These are phyloP conservation scores for Starmerella stigmatis DNA, from an alignment of 805 yeast species.

Conservation along the genomic window DNA sequence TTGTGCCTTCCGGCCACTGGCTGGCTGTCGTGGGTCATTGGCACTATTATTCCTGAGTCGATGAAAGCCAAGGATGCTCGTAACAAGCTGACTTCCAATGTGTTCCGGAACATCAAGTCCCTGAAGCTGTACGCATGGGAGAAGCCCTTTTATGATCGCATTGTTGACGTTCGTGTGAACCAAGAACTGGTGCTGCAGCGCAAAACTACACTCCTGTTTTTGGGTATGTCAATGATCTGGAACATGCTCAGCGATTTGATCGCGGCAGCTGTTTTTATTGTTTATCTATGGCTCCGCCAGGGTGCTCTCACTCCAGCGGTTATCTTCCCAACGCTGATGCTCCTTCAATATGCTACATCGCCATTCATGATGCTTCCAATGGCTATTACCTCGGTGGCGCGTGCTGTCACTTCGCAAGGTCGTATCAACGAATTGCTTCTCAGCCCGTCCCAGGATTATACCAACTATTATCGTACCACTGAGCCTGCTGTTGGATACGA, in stretches of 20 bases:
- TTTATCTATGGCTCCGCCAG: constrained; percentile 53
- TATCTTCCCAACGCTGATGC: constrained; percentile 53
- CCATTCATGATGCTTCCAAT: constrained; percentile 86
- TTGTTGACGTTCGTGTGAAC: constrained; percentile 66
- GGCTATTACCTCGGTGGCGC: constrained; percentile 72
- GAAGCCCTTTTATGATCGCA: constrained; percentile 61
- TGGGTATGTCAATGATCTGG: constrained; percentile 35
- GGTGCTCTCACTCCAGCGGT: constrained; percentile 74
- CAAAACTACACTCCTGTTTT: constrained; percentile 51
- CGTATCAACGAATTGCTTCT: constrained; percentile 65
- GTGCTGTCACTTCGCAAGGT: constrained; percentile 49
- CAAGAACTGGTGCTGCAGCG: constrained; percentile 67
- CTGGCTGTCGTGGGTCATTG: constrained; percentile 46
- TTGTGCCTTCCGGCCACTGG: constrained; percentile 71
- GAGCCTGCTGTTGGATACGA: constrained; percentile 48
- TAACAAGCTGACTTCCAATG: constrained; percentile 76
- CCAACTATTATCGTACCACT: constrained; percentile 45
- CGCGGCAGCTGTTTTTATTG: constrained; percentile 75
- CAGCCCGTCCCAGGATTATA: constrained; percentile 61
- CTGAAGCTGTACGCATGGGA: constrained; percentile 96
- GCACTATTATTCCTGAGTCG: constrained; percentile 59
- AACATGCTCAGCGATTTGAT: constrained; percentile 72
- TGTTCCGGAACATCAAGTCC: constrained; percentile 79
- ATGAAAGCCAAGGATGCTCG: constrained; percentile 86
- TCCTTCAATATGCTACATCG: constrained; percentile 64